These are phyloP conservation scores for Catenaria anguillulae DNA, from an alignment of 371 early-diverging fungal genomes.

Conservation along the genomic window DNA sequence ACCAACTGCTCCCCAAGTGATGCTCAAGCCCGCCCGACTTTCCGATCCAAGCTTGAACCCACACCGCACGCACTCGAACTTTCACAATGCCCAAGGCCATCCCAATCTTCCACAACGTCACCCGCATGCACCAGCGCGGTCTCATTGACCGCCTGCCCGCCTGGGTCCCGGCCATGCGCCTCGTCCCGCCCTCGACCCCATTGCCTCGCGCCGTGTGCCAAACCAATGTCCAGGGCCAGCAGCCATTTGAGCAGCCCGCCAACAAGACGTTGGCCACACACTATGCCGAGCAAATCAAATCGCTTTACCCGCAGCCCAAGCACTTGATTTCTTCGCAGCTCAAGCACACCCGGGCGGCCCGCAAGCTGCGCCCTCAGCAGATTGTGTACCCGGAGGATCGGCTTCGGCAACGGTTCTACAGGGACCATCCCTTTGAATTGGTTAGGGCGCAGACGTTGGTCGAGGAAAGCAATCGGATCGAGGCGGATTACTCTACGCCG, in stretches of 20 bases:
- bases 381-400: conserved; percentile 80
- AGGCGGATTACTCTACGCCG: conserved; percentile 27
- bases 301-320: background rate
- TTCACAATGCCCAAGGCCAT: conserved; percentile 1
- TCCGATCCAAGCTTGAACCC: too few relatives aligned
- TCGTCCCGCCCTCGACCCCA: background rate
- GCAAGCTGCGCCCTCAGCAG: conserved; percentile 35
- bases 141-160: background rate
- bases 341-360: conserved; percentile 37
- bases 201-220: background rate
- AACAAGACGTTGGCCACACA: background rate
- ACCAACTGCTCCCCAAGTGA: too few relatives aligned
- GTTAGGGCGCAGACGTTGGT: conserved; percentile 46
- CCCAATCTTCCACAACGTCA: background rate
- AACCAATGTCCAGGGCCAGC: background rate
- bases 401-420: conserved; percentile 63
- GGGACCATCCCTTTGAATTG: conserved; percentile 77
- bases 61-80: too few relatives aligned
- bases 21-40: too few relatives aligned
- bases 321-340: conserved; percentile 15
- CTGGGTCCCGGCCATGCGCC: conserved; percentile 2
- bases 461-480: conserved; percentile 27
- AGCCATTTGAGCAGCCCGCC: background rate
- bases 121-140: background rate
- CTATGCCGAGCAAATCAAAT: background rate